phyloP scores from a whole-genome alignment of 1,139 yeast genomes.

The Candida labiduridarum region DNA sequence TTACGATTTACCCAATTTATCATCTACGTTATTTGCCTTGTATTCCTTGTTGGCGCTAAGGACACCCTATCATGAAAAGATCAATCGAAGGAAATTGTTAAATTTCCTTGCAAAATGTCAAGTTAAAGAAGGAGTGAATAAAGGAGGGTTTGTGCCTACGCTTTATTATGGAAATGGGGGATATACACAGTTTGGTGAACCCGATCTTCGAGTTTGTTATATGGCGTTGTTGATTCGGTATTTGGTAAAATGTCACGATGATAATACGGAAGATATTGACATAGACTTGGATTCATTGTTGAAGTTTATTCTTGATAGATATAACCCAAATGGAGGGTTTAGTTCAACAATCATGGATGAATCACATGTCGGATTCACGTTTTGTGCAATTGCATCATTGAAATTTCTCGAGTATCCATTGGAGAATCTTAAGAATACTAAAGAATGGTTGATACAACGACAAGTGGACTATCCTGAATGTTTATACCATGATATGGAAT shows the following conservation, averaged over 20 bases:
- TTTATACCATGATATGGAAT: conserved; percentile 24
- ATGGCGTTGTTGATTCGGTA: conserved; percentile 68
- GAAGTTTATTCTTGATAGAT: conserved; percentile 43
- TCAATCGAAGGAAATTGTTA: conserved; percentile 52
- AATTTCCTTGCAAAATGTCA: conserved; percentile 58
- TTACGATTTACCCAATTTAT: conserved; percentile 63
- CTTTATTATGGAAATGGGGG: conserved; percentile 25
- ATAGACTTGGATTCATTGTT: conserved; percentile 44
- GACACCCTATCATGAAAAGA: conserved; percentile 35
- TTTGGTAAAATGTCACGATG: conserved; percentile 41
- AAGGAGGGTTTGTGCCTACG: conserved; percentile 50
- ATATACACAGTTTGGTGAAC: conserved; percentile 52
- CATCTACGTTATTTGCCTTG: conserved; percentile 71
- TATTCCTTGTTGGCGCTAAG: conserved; percentile 50
- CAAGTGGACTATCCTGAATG: conserved; percentile 50
- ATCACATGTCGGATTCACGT: conserved; percentile 86
- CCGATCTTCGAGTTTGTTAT: conserved; percentile 75
- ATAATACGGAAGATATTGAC: conserved; percentile 26
- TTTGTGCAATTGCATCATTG: conserved; percentile 77
- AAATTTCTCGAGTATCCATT: conserved; percentile 38
- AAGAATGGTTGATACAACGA: conserved; percentile 63
- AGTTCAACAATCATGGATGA: conserved; percentile 49
- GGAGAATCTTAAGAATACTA: conserved; percentile 35
- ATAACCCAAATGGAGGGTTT: conserved; percentile 69
- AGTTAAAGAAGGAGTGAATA: conserved; percentile 54